A percentile compares a stretch with the other conserved stretches of the same genome.
Evolutionary conservation across 176 grass and related monocot genomes (phyloP).

Genomic region (Musa itinerans): DNA sequence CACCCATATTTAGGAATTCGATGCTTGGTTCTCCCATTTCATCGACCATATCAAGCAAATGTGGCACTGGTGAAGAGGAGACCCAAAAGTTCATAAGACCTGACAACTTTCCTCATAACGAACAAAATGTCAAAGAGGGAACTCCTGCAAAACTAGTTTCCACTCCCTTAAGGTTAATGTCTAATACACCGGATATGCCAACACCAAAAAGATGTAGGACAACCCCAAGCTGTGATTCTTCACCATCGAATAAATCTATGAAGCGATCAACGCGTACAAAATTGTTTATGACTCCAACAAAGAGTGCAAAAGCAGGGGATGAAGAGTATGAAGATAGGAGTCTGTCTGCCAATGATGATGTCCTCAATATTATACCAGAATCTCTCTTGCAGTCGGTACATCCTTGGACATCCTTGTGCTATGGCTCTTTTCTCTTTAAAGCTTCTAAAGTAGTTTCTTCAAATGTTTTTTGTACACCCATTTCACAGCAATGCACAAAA

Average conservation of each 20-base stretch:
- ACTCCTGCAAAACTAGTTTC: slow-evolving; percentile 56
- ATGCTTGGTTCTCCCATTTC: slow-evolving; percentile 9
- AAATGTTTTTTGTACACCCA: background rate
- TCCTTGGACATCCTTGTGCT: background rate
- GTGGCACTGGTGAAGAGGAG: background rate
- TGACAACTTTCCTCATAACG: slow-evolving; percentile 7
- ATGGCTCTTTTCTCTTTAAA: background rate
- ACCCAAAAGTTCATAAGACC: background rate
- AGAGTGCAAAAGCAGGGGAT: slow-evolving; percentile 20
- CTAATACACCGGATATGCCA: slow-evolving; percentile 35
- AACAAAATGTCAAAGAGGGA: slow-evolving; percentile 24
- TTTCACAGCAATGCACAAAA: no score
- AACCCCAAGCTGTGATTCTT: slow-evolving; percentile 18
- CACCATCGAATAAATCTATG: slow-evolving; percentile 21
- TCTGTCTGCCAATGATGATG: slow-evolving; percentile 17
- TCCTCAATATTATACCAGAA: slow-evolving; percentile 55
- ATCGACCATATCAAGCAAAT: background rate
- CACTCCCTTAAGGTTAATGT: slow-evolving; percentile 54
- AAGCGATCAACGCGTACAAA: slow-evolving; percentile 48
- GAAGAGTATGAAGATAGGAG: slow-evolving; percentile 27
- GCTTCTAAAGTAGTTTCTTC: background rate
- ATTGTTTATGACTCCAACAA: slow-evolving; percentile 59
- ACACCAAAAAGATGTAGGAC: slow-evolving; percentile 42
- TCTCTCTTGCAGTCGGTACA: slow-evolving; percentile 68
- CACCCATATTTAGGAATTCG: background rate